Evolutionary conservation across 148 eudicot genomes (phyloP), one percentile per base, ranked within the genome.

Genomic region (Arbutus unedo): DNA sequence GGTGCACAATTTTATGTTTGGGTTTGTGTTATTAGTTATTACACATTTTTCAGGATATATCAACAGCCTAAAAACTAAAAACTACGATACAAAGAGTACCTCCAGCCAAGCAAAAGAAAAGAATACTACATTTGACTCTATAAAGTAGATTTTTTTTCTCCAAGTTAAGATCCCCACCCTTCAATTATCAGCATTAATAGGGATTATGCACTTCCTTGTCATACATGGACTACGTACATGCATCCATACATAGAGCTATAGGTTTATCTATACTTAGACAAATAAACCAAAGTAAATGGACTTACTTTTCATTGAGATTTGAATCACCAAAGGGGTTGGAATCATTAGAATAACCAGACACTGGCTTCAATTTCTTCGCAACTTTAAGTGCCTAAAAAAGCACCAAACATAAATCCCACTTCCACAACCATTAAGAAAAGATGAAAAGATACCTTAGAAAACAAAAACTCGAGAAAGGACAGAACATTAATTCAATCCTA

Each of bases 311-410:
- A 53, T 94, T 96, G 53, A 96, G 90, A 86, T 90, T 94, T n/a
- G 95, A 81, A 82, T 96, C 99, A 5, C 97, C 97, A 79, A 96
- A 94, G 0, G 99, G 99, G 78, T 96, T 94, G 13, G 97, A 90
- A 76, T 96, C 97, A 77, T 96, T 96, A 0, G 95, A 88, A 82
- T 96, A 96, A 8, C 98, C 99, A 4, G 95, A 92, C 10, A 92
- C 94, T 1, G 92, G 55, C 81, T 96, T 96, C 79, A 96, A 82
- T 79, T 94, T 96, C 85, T 93, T 94, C 13, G 98, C 98, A 0
- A 89, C 96, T 81, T 90, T 87, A 81, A 77, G 72, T 3, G 97
- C 99, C 93, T 90, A 64, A 14, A 71, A 9, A 75, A 49, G 10
- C 31, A 80, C 75, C 75, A 82, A 77, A 64, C 25, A 44, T 13